Evolutionary conservation across 345 rosid genomes (phyloP).

Genomic region (Syzygium grande): DNA sequence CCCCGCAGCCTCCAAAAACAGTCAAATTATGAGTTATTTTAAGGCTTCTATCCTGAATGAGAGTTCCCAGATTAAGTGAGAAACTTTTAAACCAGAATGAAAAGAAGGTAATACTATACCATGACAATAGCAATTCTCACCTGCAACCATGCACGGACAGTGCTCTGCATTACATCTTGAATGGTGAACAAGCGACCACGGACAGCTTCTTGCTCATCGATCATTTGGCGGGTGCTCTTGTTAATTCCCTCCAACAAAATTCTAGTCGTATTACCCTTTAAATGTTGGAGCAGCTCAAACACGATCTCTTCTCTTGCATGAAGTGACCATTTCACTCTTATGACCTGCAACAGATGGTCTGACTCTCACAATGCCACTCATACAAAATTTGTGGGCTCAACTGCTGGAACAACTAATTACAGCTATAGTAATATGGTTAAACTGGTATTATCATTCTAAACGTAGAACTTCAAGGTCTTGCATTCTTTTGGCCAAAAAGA

Average conservation of each 20-base stretch:
- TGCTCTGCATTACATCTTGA: slow-evolving; percentile 98
- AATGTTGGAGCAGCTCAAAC: slow-evolving; percentile 85
- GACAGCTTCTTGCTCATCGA: slow-evolving; percentile 97
- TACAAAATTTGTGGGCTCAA: background rate
- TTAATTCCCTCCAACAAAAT: slow-evolving; percentile 47
- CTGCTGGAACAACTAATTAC: background rate
- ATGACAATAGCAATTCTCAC: slow-evolving; percentile 12
- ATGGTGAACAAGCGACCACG: slow-evolving; percentile 95
- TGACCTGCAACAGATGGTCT: slow-evolving; percentile 40
- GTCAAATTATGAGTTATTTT: slow-evolving; percentile 85
- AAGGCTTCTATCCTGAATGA: slow-evolving; percentile 70
- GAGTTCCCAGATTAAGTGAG: background rate
- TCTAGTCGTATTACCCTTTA: slow-evolving; percentile 52
- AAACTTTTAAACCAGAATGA: background rate
- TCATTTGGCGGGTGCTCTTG: slow-evolving; percentile 80
- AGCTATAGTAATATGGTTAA: background rate
- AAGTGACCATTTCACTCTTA: slow-evolving; percentile 98
- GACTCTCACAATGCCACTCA: background rate
- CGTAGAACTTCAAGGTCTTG: background rate
- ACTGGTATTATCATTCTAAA: background rate
- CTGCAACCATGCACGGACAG: slow-evolving; percentile 99
- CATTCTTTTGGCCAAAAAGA: background rate
- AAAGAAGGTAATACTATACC: background rate
- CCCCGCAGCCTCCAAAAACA: slow-evolving; percentile 92
- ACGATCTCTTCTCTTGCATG: slow-evolving; percentile 96